Base-by-base conservation (phyloP, 1,139 yeast species). In the Spencermartinsiella ligniputridi region DNA sequence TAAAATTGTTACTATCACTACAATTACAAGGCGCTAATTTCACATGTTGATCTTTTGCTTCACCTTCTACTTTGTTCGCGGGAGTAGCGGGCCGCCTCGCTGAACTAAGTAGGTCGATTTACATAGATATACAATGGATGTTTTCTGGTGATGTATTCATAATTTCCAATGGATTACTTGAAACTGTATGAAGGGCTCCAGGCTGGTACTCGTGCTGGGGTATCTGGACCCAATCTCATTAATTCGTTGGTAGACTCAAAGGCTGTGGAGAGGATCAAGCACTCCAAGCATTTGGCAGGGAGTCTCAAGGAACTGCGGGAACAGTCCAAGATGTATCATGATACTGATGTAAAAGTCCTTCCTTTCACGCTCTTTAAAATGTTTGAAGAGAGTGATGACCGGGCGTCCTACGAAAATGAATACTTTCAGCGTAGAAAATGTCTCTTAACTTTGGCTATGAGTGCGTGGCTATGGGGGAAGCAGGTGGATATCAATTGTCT, bases 131-230 rank as follows among this genome's bases (percentile, higher is more conserved):
- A n/a, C n/a, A n/a, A n/a, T n/a, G n/a, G n/a, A n/a, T n/a, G n/a
- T n/a, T n/a, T n/a, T n/a, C n/a, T n/a, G n/a, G n/a, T n/a, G n/a
- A n/a, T n/a, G n/a, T n/a, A n/a, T n/a, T n/a, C n/a, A n/a, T n/a
- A n/a, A n/a, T n/a, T n/a, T n/a, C n/a, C n/a, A n/a, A 27, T 27
- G 32, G 32, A 27, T n/a, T 27, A 27, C 32, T n/a, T 27, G 32
- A 27, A 27, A 27, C 32, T 27, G 15, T 27, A 27, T n/a, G 32
- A 27, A n/a, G 32, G 32, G 5, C 15, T 27, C 15, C 32, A 27
- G 15, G 32, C 32, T n/a, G 32, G 32, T n/a, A 27, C 32, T n/a
- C 12, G n/a, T 9, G 32, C 32, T 27, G 32, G 32, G 15, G 5
- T 27, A 5, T 5, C 13, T 27, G 32, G 32, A 4, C 32, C 32